Percentiles rank a stretch among this genome's conserved stretches.
These are phyloP conservation scores for Vitellaria paradoxa DNA, from an alignment of 179 eudicot genomes.

Conservation along the genomic window DNA sequence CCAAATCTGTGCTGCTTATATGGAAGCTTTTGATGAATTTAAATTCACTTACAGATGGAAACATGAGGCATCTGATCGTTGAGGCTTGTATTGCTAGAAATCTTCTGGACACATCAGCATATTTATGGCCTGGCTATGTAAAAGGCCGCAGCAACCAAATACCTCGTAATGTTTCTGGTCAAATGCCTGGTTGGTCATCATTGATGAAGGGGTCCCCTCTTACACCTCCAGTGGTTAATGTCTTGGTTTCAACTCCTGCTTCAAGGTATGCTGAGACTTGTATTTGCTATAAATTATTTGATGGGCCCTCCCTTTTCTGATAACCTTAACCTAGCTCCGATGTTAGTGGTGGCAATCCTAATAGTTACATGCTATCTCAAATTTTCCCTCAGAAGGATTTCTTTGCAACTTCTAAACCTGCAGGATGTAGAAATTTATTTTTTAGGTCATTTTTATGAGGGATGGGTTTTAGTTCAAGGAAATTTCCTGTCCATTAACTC, in stretches of 20 bases:
- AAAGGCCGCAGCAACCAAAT: conserved; percentile 66
- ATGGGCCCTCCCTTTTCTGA: neutral
- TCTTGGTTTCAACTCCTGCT: conserved; percentile 82
- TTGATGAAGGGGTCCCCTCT: conserved; percentile 83
- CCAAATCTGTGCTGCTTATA: neutral
- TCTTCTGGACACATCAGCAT: conserved; percentile 81
- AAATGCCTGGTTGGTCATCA: conserved; percentile 83
- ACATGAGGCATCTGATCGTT: conserved; percentile 79
- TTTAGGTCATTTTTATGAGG: neutral
- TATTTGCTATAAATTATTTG: neutral
- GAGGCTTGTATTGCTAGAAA: conserved; percentile 95
- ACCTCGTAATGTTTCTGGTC: conserved; percentile 63
- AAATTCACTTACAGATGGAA: conserved; percentile 67
- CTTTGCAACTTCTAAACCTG: neutral
- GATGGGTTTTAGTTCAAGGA: too few relatives aligned
- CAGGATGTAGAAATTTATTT: neutral
- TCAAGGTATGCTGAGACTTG: conserved; percentile 53
- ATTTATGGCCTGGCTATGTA: conserved; percentile 87
- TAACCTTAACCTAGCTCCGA: neutral
- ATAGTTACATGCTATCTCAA: neutral
- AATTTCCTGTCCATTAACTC: neutral
- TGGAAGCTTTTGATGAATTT: neutral
- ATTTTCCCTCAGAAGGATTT: neutral
- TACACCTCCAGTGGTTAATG: conserved; percentile 58
- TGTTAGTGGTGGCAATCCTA: neutral